Evolutionary conservation across 495 filamentous ascomycete genomes (phyloP).

Genomic region (Aspergillus panamensis): DNA sequence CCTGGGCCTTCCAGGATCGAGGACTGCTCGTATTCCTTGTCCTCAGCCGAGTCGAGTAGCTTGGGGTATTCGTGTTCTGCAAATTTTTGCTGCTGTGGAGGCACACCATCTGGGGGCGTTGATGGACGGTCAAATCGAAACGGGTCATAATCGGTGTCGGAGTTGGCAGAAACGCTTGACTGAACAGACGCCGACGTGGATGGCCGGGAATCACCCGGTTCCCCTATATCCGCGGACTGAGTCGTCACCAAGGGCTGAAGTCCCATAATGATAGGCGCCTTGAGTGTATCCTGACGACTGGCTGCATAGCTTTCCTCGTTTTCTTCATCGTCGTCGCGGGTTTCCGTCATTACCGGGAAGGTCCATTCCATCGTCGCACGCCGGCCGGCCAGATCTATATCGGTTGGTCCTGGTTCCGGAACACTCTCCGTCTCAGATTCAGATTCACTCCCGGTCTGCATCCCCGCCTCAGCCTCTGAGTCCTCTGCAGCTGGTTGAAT

Average conservation of each 20-base stretch:
- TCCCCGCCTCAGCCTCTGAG: slow-evolving; percentile 1
- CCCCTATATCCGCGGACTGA: slow-evolving; percentile 20
- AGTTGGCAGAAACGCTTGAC: slow-evolving; percentile 28
- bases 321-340: slow-evolving; percentile 16
- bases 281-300: slow-evolving; percentile 36
- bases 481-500: slow-evolving; percentile 24
- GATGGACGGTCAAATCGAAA: slow-evolving; percentile 44
- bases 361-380: slow-evolving; percentile 40
- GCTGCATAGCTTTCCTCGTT: slow-evolving; percentile 15
- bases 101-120: slow-evolving; percentile 22
- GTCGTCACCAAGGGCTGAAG: slow-evolving; percentile 20
- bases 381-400: slow-evolving; percentile 11
- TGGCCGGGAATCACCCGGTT: slow-evolving; percentile 34
- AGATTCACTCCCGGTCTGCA: slow-evolving; percentile 6
- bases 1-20: slow-evolving; percentile 39
- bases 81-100: slow-evolving; percentile 19
- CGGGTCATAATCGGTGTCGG: slow-evolving; percentile 44
- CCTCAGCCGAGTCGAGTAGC: slow-evolving; percentile 19
- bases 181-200: slow-evolving; percentile 39
- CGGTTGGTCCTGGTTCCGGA: slow-evolving; percentile 1
- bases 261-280: slow-evolving; percentile 25
- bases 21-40: slow-evolving; percentile 25
- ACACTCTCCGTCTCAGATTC: slow-evolving; percentile 21
- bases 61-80: slow-evolving; percentile 27
- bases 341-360: slow-evolving; percentile 41